Evolutionary conservation across 305 asterid species (phyloP).

Genomic region (Fraxinus sp.): DNA sequence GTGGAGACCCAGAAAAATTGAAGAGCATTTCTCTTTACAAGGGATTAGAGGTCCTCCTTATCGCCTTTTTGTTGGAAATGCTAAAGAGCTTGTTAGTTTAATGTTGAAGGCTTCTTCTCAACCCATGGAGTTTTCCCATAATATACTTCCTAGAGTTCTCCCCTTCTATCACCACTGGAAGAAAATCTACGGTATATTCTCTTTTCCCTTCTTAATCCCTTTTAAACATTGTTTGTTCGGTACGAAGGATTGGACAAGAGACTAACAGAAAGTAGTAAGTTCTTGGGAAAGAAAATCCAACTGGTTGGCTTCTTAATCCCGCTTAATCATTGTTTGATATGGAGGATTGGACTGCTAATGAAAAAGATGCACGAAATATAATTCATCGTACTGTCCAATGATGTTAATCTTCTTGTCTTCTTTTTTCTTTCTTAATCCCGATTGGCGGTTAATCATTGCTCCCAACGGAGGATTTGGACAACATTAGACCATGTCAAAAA

Average conservation of each 20-base stretch:
- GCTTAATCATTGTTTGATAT: not conserved
- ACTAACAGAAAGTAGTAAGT: not conserved
- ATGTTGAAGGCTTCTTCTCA: constrained; percentile 59
- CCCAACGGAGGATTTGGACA: not conserved
- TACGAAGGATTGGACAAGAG: not conserved
- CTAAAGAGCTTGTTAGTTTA: constrained; percentile 68
- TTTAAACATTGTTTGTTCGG: not conserved
- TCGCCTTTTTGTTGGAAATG: constrained; percentile 69
- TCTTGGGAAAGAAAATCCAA: not conserved
- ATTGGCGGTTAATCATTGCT: not conserved
- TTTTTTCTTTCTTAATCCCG: not conserved
- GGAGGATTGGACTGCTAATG: not conserved
- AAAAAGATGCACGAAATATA: not conserved
- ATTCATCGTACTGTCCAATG: not conserved
- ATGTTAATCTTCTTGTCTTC: not conserved
- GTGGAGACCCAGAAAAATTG: constrained; percentile 76
- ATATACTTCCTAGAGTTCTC: constrained; percentile 87
- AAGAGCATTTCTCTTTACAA: constrained; percentile 61
- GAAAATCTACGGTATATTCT: constrained; percentile 66
- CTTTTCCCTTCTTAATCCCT: not conserved
- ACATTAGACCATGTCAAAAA: not conserved
- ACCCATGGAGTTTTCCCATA: constrained; percentile 71
- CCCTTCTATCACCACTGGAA: constrained; percentile 94
- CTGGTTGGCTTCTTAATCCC: not conserved
- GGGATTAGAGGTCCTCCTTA: constrained; percentile 88